Evolutionary conservation across 805 yeast species (phyloP), one percentile per base, ranked within the genome.

Genomic region (Yamadazyma ubonensis): DNA sequence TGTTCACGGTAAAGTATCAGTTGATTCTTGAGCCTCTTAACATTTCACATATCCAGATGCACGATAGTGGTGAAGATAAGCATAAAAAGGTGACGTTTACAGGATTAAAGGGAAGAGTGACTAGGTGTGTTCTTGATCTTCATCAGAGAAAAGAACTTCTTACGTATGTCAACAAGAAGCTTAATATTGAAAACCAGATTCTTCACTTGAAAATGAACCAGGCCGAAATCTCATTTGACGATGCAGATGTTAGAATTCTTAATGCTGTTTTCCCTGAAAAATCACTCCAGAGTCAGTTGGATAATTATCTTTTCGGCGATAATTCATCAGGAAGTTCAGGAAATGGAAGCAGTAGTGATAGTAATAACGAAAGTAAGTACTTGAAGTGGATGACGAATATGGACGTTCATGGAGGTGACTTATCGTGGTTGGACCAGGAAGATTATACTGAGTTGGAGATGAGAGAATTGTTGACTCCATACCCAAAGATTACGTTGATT

Each of bases 381-480:
- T 40, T 45, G 31, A 46, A 44, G 17, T 61, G 65, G 65, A 32
- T 51, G 14, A 28, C 41, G 5, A 52, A 54, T 28, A 46, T 51
- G 33, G 58, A 54, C n/a, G 50, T 49, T 5, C 54, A 48, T 26
- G 66, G 61, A 12, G 52, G 50, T 11, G 67, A 65, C 41, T 50
- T 50, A 27, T 55, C 66, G 7, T 89, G 96, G 96, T 67, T 78
- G 34, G 95, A 88, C 52, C 61, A 68, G 16, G 83, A 84, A 42
- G 96, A 89, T 55, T 89, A 76, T 50, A 65, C 76, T 8, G 96
- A 89, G 50, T 54, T 88, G 30, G 86, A 83, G 43, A 63, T 71
- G 35, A 55, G 69, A 8, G 71, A 75, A 4, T 49, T 67, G 1
- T 57, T 65, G 4, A 58, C 65, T 54, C 44, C 66, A 48, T 36